These are phyloP conservation scores for Hymenoscyphus salicellus DNA, from an alignment of 2,329 filamentous ascomycete genomes.

Conservation along the genomic window DNA sequence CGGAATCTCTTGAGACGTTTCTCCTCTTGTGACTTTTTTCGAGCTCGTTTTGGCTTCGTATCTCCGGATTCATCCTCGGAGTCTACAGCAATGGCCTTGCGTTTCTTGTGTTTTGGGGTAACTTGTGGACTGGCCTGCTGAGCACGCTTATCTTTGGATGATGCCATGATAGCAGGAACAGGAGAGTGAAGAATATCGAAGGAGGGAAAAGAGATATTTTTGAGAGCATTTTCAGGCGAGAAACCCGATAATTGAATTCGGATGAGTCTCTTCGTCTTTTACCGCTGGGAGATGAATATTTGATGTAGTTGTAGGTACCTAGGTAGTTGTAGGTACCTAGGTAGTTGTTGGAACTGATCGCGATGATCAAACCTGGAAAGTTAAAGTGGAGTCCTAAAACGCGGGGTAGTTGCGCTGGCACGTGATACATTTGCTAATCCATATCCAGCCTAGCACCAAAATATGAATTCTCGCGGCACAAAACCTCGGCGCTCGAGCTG, in stretches of 20 bases:
- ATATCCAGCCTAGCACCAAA: constrained; percentile 8
- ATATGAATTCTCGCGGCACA: background rate
- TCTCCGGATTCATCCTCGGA: constrained; percentile 14
- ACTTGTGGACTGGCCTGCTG: background rate
- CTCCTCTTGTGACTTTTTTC: constrained; percentile 35
- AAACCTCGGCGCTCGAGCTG: constrained; percentile 9
- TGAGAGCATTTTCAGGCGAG: background rate
- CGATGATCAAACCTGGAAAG: too few species aligned
- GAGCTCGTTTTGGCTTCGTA: constrained; percentile 20
- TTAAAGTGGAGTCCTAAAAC: background rate
- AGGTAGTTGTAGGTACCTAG: too few species aligned
- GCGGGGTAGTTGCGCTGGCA: background rate
- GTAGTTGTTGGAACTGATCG: too few species aligned
- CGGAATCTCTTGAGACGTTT: constrained; percentile 42
- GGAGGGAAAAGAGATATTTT: background rate
- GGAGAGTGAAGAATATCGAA: background rate
- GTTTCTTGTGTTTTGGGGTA: background rate
- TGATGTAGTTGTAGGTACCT: background rate
- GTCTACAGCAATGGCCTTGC: background rate
- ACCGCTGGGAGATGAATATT: background rate
- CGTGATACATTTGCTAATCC: background rate
- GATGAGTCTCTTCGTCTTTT: background rate
- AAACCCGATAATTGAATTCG: background rate
- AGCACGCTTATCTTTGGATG: background rate
- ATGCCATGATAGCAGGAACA: background rate